phyloP scores from a whole-genome alignment of 352 stramenopile genomes.

The Thraustotheca clavata region DNA sequence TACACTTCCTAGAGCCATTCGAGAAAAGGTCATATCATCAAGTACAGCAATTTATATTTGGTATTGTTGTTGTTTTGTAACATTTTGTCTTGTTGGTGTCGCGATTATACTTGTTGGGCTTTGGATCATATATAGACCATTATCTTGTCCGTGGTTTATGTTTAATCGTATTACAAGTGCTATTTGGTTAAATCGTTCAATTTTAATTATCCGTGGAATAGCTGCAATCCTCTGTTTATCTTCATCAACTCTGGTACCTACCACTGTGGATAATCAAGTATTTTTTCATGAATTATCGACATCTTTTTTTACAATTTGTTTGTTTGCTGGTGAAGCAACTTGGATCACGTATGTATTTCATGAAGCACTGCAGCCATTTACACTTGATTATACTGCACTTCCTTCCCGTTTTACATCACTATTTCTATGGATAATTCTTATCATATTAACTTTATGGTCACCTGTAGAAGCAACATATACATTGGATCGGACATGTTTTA shows the following conservation, averaged over 20 bases:
- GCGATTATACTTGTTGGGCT: background rate
- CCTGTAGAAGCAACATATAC: no score
- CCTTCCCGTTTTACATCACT: no score
- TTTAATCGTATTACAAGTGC: background rate
- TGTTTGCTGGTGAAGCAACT: background rate
- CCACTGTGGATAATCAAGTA: no score
- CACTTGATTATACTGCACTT: no score
- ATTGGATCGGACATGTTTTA: no score
- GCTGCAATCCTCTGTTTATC: background rate
- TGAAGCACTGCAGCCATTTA: background rate
- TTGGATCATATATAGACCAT: background rate
- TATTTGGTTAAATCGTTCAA: background rate
- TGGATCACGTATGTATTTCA: constrained; percentile 5
- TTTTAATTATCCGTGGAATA: background rate
- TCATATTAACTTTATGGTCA: no score
- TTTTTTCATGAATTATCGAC: no score
- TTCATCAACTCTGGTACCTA: background rate
- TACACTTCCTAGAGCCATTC: background rate
- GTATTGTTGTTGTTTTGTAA: background rate
- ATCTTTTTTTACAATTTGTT: no score
- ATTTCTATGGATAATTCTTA: no score
- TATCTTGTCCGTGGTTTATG: background rate
- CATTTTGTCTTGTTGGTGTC: background rate
- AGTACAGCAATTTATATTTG: background rate
- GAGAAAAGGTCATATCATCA: background rate